Conservation (phyloP, 1,284 basidiomycete genomes). For the Melanopsichium pennsylvanicum region DNA sequence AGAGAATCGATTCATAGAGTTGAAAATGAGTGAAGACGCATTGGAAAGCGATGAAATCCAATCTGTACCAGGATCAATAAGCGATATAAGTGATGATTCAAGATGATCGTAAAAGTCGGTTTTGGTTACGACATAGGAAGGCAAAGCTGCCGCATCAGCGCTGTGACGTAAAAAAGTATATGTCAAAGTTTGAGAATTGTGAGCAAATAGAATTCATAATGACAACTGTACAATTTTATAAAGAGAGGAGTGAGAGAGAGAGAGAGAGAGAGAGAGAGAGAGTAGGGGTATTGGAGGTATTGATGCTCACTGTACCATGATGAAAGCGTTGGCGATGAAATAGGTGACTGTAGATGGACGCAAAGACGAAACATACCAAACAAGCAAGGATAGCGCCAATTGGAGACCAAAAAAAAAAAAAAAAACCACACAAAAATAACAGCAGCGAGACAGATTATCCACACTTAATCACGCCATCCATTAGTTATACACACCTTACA, state of each 20-base stretch:
- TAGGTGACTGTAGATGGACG: too few species aligned
- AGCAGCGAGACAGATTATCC: not conserved
- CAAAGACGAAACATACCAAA: too few species aligned
- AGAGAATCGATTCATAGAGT: slow-evolving; percentile 57
- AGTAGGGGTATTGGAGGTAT: not conserved
- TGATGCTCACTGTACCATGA: too few species aligned
- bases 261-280: not conserved
- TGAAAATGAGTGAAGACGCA: slow-evolving; percentile 57
- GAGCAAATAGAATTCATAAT: too few species aligned
- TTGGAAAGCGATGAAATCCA: slow-evolving; percentile 64
- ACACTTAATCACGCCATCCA: slow-evolving; percentile 21
- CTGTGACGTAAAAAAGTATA: slow-evolving; percentile 13
- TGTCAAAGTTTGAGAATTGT: too few species aligned
- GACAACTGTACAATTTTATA: too few species aligned
- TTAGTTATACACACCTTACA: too few species aligned
- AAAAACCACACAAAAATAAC: not conserved
- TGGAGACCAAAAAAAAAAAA: not conserved
- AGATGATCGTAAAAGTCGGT: slow-evolving; percentile 66
- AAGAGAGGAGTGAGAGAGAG: not conserved
- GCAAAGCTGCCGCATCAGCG: slow-evolving; percentile 76
- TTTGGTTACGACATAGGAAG: slow-evolving; percentile 67
- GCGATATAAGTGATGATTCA: slow-evolving; percentile 45
- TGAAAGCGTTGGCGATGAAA: too few species aligned
- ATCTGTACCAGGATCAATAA: slow-evolving; percentile 58
- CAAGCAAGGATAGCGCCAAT: too few species aligned